Evolutionary conservation across 805 yeast species (phyloP), one percentile per base, ranked within the genome.

Genomic region (Wickerhamomyces bovis): DNA sequence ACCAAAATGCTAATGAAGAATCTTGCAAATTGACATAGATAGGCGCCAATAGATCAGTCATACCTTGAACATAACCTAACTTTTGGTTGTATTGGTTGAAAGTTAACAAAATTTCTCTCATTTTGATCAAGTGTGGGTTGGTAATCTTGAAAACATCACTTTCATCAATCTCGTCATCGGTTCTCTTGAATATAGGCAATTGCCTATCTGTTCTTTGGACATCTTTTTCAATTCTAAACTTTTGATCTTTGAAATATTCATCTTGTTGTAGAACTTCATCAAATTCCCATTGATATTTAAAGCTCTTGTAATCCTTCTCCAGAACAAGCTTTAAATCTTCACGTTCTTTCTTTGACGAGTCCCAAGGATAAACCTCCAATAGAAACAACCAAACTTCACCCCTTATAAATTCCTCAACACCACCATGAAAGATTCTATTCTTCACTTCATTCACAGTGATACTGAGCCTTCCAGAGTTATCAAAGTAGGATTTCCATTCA

Each of bases 31-130:
- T 66, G 44, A 75, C 78, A 62, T 89, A 94, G 3, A 94, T 66
- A 0, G 97, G 97, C 0, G 97, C 85, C 33, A 94, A 69, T 44
- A 94, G 69, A 64, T 94, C 99, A 10, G 94, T 81, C 99, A 94
- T 94, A 2, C 99, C 99, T 68, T 94, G 99, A 18, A 94, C 96
- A 60, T 94, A 94, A 1, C 99, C 99, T 54, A 94, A 67, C 54
- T 89, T 84, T 41, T 70, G 72, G 63, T 94, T 90, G 62, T 82
- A 76, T 64, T 86, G 89, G 63, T 94, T 92, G 59, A 85, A 92
- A 0, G 97, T 87, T 47, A 89, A 73, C 36, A 94, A 71, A 50
- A 94, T 85, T 55, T 85, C 89, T 54, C 88, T 76, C 68, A 94
- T 67, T 44, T 69, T 75, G 50, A 78, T 73, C 48, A 94, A 69